Base-by-base conservation (phyloP, 345 rosid species). In the Populus davidiana region DNA sequence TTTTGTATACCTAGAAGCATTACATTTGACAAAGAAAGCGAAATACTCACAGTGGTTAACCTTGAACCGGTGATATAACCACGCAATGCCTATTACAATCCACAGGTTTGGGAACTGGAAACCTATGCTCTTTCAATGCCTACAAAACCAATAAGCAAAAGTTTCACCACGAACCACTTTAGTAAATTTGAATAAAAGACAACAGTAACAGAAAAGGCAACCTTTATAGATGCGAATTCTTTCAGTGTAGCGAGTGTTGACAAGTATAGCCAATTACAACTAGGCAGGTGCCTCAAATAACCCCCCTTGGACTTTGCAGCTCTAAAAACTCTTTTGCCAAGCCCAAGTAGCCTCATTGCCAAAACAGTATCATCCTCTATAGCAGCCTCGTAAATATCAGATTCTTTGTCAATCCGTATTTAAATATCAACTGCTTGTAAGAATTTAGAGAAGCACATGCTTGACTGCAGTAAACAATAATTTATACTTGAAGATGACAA, bases 231-330 rank as follows among this genome's bases (percentile, higher is more conserved):
- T 43, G 98, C 90, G 81, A 86, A 95, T 74, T 95, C 99, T 83
- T 93, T 95, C 49, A 95, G 99, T 39, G 99, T 97, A 66, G 97
- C 97, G 69, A 95, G 91, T 17, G 96, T 85, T 31, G 96, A 95
- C 85, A 95, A 83, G 83, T 92, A 96, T 76, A 96, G 90, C 97
- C 95, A 96, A 72, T 88, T 93, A 87, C 39, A 93, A 83, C 91
- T 92, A 77, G 83, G 89, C 21, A 94, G 91, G 83, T 93, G 98
- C 90, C 88, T 87, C 86, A 96, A 85, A 82, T 96, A 93, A 79
- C 93, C 99, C 88, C 97, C 95, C 90, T 93, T 96, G 70, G 95
- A 87, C 81, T 96, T 93, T 67, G 92, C 98, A 64, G 97, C 98
- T 88, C 98, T 89, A 68, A 93, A 96, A 74, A 98, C 91, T 73